Evolutionary conservation across 2,329 filamentous ascomycete genomes (phyloP), one percentile per base, ranked within the genome.

Genomic region (Talaromyces sp.): DNA sequence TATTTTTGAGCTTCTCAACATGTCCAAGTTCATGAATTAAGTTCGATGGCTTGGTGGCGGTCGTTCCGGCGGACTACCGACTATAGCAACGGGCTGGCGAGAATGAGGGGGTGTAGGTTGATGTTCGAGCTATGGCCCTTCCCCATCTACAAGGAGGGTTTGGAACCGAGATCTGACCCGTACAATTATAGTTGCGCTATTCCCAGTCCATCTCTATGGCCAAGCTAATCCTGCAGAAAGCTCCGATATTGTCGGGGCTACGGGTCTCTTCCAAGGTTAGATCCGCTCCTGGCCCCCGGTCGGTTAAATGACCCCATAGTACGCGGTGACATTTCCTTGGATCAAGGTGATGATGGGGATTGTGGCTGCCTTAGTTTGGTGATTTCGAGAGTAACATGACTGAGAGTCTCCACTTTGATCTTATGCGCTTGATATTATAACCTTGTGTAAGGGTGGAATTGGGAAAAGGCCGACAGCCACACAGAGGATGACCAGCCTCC

Each of bases 291-390:
- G n/a, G 33, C 13, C 33, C 13, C 11, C 33, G 33, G 36, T 39
- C 36, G 36, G 36, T n/a, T 39, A 39, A 39, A 39, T 39, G 9
- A 4, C 10, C 36, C 36, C 4, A 14, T 7, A 11, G 14, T 32
- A 32, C 30, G 14, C 14, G 10, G 30, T 32, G 30, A 32, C 14
- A 32, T 32, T 9, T 32, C 4, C 36, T 19, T 10, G 3, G 32
- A 6, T 35, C n/a, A 35, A 4, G 5, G 11, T 36, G 45, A 49
- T 40, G 27, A 50, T 30, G 40, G 42, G 5, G 20, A 19, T 29
- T 41, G 52, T 54, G 52, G 43, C 47, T 42, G 43, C 14, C 36
- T 22, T 20, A 30, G 10, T 43, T 11, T 5, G 13, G n/a, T 32
- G 27, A 43, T 14, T 6, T 16, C 11, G 11, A 8, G 13, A 32